Evolutionary conservation across 176 grass and related monocot genomes (phyloP), one percentile per base, ranked within the genome.

Genomic region (Eleusine coracana): DNA sequence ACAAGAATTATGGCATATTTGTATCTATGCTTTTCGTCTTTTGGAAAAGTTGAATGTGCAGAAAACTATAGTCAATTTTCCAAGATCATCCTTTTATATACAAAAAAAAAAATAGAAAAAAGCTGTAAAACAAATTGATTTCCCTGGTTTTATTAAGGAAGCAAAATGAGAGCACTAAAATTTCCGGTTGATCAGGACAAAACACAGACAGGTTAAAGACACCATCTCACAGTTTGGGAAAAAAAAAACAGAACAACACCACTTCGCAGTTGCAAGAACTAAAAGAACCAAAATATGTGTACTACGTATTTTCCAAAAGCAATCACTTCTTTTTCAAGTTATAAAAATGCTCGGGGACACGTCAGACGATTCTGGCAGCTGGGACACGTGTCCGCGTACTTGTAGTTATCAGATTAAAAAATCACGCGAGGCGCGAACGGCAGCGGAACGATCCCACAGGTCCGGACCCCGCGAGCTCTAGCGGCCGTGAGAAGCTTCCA

Each of bases 401-500:
- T 18, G 31, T 34, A 58, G 14, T 12, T 13, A 55, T 56, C 50
- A 75, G 56, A 56, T 75, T 16, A 76, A 74, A 21, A 1, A 6
- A 14, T 8, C 31, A 18, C 2, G 16, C 40, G 39, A 68, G 29
- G 13, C 41, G 23, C 59, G 20, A 59, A 23, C 18, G 6, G 20
- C 18, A n/a, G 54, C 7, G 23, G 10, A 28, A 27, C 8, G 10
- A 61, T 61, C 59, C 10, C 10, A 14, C 12, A 27, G 59, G 21
- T 25, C 7, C 5, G 55, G 21, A 6, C 63, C 63, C 45, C 29
- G 86, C 74, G 62, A 41, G n/a, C 41, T 88, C 87, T 75, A 74
- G 87, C 31, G 63, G 0, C 42, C 51, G 0, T 75, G 31, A 85
- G 87, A 85, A 89, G 5, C 76, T 80, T 89, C 87, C 16, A 44